A percentile compares a stretch with the other conserved stretches of the same genome.
Conservation (phyloP, 2,329 filamentous ascomycete genomes). For the Fusarium devonianum region DNA sequence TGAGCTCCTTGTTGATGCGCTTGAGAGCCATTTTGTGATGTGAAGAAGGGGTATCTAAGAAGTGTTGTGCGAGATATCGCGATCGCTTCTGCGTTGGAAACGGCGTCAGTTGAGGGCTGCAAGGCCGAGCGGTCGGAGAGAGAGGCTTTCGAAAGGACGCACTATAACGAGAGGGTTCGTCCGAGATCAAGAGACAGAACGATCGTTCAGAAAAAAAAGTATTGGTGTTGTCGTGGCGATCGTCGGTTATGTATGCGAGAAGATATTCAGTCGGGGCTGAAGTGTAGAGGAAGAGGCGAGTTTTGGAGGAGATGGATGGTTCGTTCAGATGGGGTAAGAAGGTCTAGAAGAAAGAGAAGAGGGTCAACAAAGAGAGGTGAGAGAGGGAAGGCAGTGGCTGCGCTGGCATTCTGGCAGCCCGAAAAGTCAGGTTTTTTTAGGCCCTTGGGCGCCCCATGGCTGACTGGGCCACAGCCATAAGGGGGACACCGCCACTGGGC, state of each 20-base stretch:
- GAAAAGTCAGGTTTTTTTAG: slow-evolving; percentile 45
- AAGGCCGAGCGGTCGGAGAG: slow-evolving; percentile 22
- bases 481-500: slow-evolving; percentile 39
- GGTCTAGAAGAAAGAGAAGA: slow-evolving; percentile 37
- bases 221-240: slow-evolving; percentile 16
- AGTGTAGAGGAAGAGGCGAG: slow-evolving; percentile 36
- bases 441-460: slow-evolving; percentile 25
- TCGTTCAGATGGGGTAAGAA: slow-evolving; percentile 40
- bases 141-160: slow-evolving; percentile 36
- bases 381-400: slow-evolving; percentile 34
- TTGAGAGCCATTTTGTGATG: slow-evolving; percentile 78
- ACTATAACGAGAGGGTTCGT: slow-evolving; percentile 40
- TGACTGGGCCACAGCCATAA: slow-evolving; percentile 31
- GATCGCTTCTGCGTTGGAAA: slow-evolving; percentile 32
- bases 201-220: slow-evolving; percentile 4
- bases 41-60: slow-evolving; percentile 41
- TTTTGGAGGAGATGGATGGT: slow-evolving; percentile 39
- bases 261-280: slow-evolving; percentile 42
- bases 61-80: slow-evolving; percentile 40
- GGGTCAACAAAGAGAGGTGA: slow-evolving; percentile 43
- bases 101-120: slow-evolving; percentile 38
- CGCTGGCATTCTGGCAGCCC: slow-evolving; percentile 39
- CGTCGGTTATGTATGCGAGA: slow-evolving; percentile 22
- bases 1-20: slow-evolving; percentile 94
- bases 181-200: slow-evolving; percentile 26